Conservation (phyloP, 225 moss, liverwort and hornwort species). For the Pseudoscleropodium purum region DNA sequence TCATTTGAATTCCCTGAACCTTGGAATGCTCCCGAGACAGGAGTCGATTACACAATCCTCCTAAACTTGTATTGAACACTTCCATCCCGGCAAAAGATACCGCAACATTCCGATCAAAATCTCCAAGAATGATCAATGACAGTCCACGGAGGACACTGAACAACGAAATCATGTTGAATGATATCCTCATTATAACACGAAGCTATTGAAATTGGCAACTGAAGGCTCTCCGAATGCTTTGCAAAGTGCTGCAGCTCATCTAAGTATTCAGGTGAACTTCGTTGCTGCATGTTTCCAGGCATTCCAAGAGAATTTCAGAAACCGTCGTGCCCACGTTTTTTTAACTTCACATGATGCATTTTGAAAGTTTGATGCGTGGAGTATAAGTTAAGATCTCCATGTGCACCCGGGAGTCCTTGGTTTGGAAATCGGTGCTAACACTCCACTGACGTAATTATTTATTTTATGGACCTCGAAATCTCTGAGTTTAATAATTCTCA, state of each 20-base stretch:
- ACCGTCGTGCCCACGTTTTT: background rate
- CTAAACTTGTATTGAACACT: background rate
- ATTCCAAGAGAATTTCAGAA: background rate
- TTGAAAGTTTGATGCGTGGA: background rate
- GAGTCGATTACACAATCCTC: too few species aligned
- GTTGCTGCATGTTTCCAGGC: background rate
- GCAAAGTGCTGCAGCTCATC: too few species aligned
- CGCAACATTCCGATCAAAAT: background rate
- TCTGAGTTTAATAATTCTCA: background rate
- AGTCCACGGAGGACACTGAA: too few species aligned
- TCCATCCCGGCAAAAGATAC: background rate
- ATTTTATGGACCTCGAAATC: background rate
- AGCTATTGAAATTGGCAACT: background rate
- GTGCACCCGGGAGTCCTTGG: background rate
- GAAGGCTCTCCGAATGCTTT: background rate
- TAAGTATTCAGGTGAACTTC: too few species aligned
- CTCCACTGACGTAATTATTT: background rate
- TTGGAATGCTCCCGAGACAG: too few species aligned
- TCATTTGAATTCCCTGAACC: background rate
- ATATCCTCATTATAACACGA: background rate
- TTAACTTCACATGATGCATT: background rate
- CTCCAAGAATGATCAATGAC: background rate
- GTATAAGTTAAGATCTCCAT: background rate
- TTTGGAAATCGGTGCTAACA: background rate
- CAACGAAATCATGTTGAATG: too few species aligned